Percentiles rank a stretch among this genome's conserved stretches.
These are phyloP conservation scores for Cornus suecica DNA, from an alignment of 148 eudicot species.

Conservation along the genomic window DNA sequence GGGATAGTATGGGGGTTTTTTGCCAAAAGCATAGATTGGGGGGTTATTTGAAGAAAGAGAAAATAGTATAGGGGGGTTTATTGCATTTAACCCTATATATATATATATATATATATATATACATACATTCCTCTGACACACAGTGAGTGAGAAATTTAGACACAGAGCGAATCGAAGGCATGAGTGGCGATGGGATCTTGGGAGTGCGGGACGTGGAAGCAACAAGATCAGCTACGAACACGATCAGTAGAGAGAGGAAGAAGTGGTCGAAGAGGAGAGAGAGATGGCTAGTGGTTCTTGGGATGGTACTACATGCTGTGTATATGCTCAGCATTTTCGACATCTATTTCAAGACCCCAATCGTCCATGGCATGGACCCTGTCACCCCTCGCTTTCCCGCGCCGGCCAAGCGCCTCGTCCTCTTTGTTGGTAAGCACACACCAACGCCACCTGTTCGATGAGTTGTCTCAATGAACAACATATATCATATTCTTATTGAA, in stretches of 20 bases:
- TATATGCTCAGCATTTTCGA: constrained; percentile 98
- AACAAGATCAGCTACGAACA: constrained; percentile 21
- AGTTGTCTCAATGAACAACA: constrained; percentile 15
- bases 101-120: too few relatives aligned
- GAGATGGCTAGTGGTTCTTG: constrained; percentile 79
- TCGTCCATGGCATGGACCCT: constrained; percentile 98
- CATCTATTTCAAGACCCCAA: constrained; percentile 90
- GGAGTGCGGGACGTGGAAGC: constrained; percentile 25
- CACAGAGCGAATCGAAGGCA: constrained; percentile 12
- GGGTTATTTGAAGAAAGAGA: too few relatives aligned
- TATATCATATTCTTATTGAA: neutral
- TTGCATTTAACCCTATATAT: too few relatives aligned
- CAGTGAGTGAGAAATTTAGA: neutral
- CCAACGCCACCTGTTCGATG: constrained; percentile 23
- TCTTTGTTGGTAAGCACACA: constrained; percentile 54
- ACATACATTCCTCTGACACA: neutral
- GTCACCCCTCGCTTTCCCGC: constrained; percentile 70
- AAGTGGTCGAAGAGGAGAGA: constrained; percentile 62
- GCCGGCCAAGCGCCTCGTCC: constrained; percentile 92
- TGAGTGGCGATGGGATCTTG: constrained; percentile 49
- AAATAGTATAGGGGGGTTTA: too few relatives aligned
- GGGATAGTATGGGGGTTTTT: too few relatives aligned
- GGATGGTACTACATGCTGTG: constrained; percentile 76
- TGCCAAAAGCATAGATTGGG: too few relatives aligned
- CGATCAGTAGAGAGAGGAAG: constrained; percentile 13